phyloP scores from a whole-genome alignment of 2,329 filamentous ascomycete genomes.

The Hypoxylon rubiginosum region DNA sequence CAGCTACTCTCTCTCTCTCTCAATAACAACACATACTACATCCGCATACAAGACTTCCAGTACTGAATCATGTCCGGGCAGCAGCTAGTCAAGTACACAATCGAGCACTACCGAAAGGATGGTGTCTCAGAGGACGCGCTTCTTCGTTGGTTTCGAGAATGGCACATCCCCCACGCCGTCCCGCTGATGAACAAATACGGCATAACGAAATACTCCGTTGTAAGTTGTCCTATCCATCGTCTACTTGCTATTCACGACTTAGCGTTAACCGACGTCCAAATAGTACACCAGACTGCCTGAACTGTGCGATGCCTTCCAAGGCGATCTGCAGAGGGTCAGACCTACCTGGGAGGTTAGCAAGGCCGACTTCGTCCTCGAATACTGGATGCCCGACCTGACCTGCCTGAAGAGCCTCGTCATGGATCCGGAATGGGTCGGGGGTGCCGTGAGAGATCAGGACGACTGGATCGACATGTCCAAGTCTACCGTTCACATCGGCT shows the following conservation, averaged over 20 bases:
- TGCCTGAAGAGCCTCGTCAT: conserved; percentile 9
- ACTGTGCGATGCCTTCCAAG: conserved; percentile 10
- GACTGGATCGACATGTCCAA: conserved; percentile 26
- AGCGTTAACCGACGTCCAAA: background rate
- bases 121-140: conserved; percentile 27
- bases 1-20: background rate
- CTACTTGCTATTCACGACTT: background rate
- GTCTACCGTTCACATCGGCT: conserved; percentile 21
- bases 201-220: conserved; percentile 27
- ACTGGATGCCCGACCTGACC: conserved; percentile 20
- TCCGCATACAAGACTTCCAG: background rate
- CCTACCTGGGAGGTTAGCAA: conserved; percentile 24
- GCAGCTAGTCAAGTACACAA: conserved; percentile 25
- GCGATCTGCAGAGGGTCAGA: conserved; percentile 7
- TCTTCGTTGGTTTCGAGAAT: conserved; percentile 25
- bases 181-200: conserved; percentile 33
- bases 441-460: conserved; percentile 20
- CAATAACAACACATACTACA: background rate
- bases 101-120: conserved; percentile 30
- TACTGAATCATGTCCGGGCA: conserved; percentile 18
- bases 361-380: conserved; percentile 29
- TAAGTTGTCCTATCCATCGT: conserved; percentile 3
- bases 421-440: conserved; percentile 28
- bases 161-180: conserved; percentile 19
- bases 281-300: conserved; percentile 23